These are phyloP conservation scores for Diplodia corticola DNA, from an alignment of 2,329 filamentous ascomycete genomes.

Conservation along the genomic window DNA sequence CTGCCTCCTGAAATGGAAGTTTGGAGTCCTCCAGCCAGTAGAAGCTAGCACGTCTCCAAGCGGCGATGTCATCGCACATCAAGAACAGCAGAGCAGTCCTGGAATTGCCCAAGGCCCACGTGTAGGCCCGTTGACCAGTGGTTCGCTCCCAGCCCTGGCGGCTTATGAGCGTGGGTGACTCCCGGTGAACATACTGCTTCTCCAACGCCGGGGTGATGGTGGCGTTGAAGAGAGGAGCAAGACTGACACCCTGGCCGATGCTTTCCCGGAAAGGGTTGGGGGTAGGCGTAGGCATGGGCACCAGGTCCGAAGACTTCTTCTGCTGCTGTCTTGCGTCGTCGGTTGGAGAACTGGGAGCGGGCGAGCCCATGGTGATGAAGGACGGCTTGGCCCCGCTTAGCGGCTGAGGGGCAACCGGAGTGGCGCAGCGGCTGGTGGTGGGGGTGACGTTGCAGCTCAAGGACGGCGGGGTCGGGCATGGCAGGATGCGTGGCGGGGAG, in stretches of 20 bases:
- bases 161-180: slow-evolving; percentile 38
- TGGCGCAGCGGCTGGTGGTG: slow-evolving; percentile 41
- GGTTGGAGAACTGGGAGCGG: background rate
- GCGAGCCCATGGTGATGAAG: slow-evolving; percentile 20
- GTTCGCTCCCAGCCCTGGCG: slow-evolving; percentile 39
- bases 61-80: slow-evolving; percentile 42
- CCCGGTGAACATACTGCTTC: slow-evolving; percentile 37
- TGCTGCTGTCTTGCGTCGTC: slow-evolving; percentile 10
- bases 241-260: slow-evolving; percentile 24
- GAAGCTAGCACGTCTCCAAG: slow-evolving; percentile 41
- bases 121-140: slow-evolving; percentile 40
- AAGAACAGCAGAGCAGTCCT: slow-evolving; percentile 40
- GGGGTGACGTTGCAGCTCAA: slow-evolving; percentile 28
- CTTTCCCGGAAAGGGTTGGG: slow-evolving; percentile 39
- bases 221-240: slow-evolving; percentile 37
- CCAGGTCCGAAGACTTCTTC: slow-evolving; percentile 1
- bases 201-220: slow-evolving; percentile 40
- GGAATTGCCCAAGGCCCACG: slow-evolving; percentile 44
- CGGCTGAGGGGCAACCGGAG: slow-evolving; percentile 27
- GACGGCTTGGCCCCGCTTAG: slow-evolving; percentile 4
- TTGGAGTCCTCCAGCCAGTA: slow-evolving; percentile 40
- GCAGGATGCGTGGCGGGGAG: slow-evolving; percentile 18
- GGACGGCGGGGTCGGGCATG: slow-evolving; percentile 21
- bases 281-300: background rate
- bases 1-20: slow-evolving; percentile 40